Conservation (phyloP, 768 basidiomycete genomes). For the Tephrocybe sp. region DNA sequence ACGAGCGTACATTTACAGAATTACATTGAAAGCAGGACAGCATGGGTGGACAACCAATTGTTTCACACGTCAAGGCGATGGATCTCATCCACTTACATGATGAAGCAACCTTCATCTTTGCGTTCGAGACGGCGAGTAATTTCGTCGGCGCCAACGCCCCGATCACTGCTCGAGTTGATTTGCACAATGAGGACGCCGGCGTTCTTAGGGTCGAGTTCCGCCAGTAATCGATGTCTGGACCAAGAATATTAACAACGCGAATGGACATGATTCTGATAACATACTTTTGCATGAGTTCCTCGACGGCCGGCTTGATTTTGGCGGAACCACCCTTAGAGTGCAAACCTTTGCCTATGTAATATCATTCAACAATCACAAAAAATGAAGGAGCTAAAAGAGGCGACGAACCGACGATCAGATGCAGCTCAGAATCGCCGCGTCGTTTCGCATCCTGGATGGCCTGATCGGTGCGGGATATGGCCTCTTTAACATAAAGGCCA, state of each 20-base stretch:
- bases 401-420: conserved; percentile 80
- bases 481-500: conserved; percentile 93
- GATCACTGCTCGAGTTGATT: conserved; percentile 41
- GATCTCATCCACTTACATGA: conserved; percentile 61
- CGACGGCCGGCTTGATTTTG: conserved; percentile 92
- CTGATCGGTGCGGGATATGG: conserved; percentile 69
- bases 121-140: conserved; percentile 55
- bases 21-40: no score
- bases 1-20: no score
- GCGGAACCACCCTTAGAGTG: conserved; percentile 77
- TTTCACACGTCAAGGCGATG: no score
- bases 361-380: neutral
- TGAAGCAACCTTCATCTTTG: conserved; percentile 57
- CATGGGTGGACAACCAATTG: no score
- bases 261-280: conserved; percentile 14
- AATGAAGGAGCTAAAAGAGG: neutral
- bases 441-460: conserved; percentile 68
- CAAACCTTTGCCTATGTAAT: conserved; percentile 71
- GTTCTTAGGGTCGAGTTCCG: conserved; percentile 78
- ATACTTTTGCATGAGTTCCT: conserved; percentile 81
- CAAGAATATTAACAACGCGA: neutral
- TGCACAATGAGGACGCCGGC: conserved; percentile 83
- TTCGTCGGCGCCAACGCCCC: conserved; percentile 55
- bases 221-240: conserved; percentile 67
- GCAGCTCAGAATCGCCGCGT: conserved; percentile 62